A percentile compares a stretch with the other conserved stretches of the same genome.
These are phyloP conservation scores for Gonapodya sp. DNA, from an alignment of 192 early-diverging fungal species.

Conservation along the genomic window DNA sequence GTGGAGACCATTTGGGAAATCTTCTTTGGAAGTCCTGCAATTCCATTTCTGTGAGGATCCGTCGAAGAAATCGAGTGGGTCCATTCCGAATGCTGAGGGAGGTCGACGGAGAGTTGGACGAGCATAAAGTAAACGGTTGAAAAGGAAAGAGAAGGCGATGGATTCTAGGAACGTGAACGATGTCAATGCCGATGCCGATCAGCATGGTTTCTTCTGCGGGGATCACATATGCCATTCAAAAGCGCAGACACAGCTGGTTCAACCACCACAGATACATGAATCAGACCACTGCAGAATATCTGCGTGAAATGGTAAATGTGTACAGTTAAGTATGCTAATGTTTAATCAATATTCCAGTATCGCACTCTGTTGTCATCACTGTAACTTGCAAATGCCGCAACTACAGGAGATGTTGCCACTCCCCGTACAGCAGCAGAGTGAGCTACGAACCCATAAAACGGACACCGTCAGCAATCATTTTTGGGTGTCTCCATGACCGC, in stretches of 20 bases:
- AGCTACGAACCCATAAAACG: not conserved
- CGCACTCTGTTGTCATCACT: conserved; percentile 21
- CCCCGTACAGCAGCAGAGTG: conserved; percentile 46
- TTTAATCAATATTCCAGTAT: conserved; percentile 14
- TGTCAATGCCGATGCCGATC: not conserved
- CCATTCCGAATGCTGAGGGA: not conserved
- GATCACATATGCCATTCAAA: too few relatives aligned
- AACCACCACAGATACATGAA: too few relatives aligned
- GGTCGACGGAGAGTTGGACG: not conserved
- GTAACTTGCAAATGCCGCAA: conserved; percentile 47
- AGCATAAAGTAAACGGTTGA: too few relatives aligned
- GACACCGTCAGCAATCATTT: too few relatives aligned
- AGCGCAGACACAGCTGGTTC: too few relatives aligned
- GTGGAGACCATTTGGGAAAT: too few relatives aligned
- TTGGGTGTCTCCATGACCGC: too few relatives aligned
- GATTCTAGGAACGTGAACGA: not conserved
- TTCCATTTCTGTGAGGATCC: not conserved
- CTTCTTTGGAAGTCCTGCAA: not conserved
- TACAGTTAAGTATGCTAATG: not conserved
- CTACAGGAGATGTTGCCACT: conserved; percentile 50
- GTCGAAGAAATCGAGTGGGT: not conserved
- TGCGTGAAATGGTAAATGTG: too few relatives aligned
- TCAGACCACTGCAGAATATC: too few relatives aligned
- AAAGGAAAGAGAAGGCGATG: not conserved
- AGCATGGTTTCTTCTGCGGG: too few relatives aligned